Conservation (phyloP, 306 rosid genomes). For the Canavalia ensiformis region DNA sequence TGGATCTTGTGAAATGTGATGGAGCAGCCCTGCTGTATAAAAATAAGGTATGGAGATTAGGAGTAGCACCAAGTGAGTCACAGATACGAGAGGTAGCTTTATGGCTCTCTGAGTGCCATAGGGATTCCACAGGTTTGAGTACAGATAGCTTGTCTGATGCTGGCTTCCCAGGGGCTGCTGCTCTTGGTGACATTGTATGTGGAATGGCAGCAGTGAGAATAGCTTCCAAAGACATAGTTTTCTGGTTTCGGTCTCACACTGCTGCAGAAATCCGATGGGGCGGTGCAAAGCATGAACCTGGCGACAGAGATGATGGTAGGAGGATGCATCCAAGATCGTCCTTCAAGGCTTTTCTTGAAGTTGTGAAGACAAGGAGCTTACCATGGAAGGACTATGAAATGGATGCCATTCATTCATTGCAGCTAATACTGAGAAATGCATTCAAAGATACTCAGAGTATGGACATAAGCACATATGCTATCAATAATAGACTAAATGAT, state of each 20-base stretch:
- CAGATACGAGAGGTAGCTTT: constrained; percentile 70
- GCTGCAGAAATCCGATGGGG: constrained; percentile 84
- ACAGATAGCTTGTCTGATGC: constrained; percentile 89
- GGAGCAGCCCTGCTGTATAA: constrained; percentile 80
- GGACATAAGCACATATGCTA: constrained; percentile 51
- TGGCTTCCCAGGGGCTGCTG: constrained; percentile 73
- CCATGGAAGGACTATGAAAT: constrained; percentile 90
- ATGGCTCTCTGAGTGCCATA: constrained; percentile 73
- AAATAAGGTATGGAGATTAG: constrained; percentile 73
- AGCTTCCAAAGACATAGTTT: constrained; percentile 65
- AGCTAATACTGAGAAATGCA: constrained; percentile 82
- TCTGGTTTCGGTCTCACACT: constrained; percentile 82
- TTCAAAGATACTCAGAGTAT: constrained; percentile 57
- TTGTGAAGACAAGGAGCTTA: constrained; percentile 72
- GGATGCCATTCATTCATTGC: constrained; percentile 93
- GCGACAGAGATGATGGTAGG: constrained; percentile 68
- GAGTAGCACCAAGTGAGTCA: constrained; percentile 74
- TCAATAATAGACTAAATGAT: constrained; percentile 61
- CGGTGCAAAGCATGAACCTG: constrained; percentile 82
- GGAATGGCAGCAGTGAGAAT: constrained; percentile 89
- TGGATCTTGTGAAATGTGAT: constrained; percentile 88
- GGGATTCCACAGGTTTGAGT: constrained; percentile 86
- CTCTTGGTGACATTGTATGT: constrained; percentile 72
- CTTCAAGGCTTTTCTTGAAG: constrained; percentile 89
- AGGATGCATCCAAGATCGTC: constrained; percentile 93